Evolutionary conservation across 169 alveolate genomes (phyloP).

Genomic region (Plasmodium gaboni): DNA sequence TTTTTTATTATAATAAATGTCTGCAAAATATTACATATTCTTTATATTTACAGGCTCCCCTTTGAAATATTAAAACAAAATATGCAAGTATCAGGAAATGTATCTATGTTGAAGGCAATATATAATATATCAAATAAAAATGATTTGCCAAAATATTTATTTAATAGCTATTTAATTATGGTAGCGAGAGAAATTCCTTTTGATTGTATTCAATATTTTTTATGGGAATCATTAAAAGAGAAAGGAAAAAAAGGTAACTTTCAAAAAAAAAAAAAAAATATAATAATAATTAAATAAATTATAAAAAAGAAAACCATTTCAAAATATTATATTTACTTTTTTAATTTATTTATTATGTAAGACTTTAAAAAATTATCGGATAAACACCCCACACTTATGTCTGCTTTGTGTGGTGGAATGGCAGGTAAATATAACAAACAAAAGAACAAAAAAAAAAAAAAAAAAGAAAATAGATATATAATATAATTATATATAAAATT

Average conservation of each 20-base stretch:
- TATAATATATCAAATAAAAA: conserved; percentile 81
- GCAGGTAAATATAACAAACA: conserved; percentile 25
- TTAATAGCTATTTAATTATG: conserved; percentile 88
- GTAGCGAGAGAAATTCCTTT: conserved; percentile 93
- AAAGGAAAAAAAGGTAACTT: conserved; percentile 37
- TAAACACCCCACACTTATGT: conserved; percentile 23
- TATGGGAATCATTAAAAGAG: conserved; percentile 90
- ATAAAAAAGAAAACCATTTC: not conserved
- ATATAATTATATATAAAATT: no score
- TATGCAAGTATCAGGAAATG: conserved; percentile 89
- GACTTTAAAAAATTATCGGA: conserved; percentile 34
- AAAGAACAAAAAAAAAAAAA: not conserved
- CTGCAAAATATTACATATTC: not conserved
- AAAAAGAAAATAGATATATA: not conserved
- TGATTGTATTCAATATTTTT: conserved; percentile 91
- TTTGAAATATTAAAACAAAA: conserved; percentile 94
- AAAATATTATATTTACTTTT: not conserved
- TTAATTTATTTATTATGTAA: conserved; percentile 9
- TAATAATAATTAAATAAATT: not conserved
- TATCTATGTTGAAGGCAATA: conserved; percentile 81
- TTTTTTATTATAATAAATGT: no score
- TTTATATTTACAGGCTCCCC: conserved; percentile 87
- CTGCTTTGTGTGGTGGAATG: conserved; percentile 61
- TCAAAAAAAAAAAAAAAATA: not conserved
- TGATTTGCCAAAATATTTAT: conserved; percentile 89